A percentile compares a stretch with the other conserved stretches of the same genome.
phyloP scores from a whole-genome alignment of 805 yeast genomes.

The Diddensiella transvaalensis region DNA sequence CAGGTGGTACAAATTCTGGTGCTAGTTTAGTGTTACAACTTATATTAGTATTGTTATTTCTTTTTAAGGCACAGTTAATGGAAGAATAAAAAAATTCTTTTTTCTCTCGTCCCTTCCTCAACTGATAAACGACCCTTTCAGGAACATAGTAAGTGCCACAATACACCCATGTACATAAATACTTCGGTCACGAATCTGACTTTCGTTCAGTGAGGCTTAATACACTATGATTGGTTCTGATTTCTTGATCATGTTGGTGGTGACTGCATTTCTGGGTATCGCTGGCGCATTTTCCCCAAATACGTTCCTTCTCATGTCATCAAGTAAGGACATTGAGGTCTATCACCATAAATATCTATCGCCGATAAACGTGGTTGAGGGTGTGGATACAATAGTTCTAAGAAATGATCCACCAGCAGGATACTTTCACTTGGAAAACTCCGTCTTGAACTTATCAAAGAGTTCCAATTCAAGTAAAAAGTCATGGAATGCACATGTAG shows the following conservation, averaged over 20 bases:
- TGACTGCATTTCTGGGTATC: not conserved
- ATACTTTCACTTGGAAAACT: not conserved
- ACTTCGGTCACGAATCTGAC: too few relatives aligned
- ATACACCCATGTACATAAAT: too few relatives aligned
- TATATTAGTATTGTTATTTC: not conserved
- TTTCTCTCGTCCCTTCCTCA: too few relatives aligned
- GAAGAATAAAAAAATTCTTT: too few relatives aligned
- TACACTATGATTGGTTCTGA: too few relatives aligned
- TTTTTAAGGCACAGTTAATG: too few relatives aligned
- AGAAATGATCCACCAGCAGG: not conserved
- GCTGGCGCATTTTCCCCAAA: not conserved
- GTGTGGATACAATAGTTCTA: not conserved
- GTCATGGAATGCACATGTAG: not conserved
- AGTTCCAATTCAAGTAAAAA: not conserved
- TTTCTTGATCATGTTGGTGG: not conserved
- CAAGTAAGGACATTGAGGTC: not conserved
- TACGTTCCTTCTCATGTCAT: not conserved
- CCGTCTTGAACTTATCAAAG: not conserved
- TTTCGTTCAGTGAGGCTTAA: too few relatives aligned
- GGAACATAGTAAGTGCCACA: too few relatives aligned
- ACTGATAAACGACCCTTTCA: too few relatives aligned
- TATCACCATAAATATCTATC: not conserved
- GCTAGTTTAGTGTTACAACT: conserved; percentile 23
- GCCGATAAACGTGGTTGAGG: not conserved
- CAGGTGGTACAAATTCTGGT: conserved; percentile 45